These are phyloP conservation scores for Ganoderma lingzhi DNA, from an alignment of 1,284 basidiomycete genomes.

Conservation along the genomic window DNA sequence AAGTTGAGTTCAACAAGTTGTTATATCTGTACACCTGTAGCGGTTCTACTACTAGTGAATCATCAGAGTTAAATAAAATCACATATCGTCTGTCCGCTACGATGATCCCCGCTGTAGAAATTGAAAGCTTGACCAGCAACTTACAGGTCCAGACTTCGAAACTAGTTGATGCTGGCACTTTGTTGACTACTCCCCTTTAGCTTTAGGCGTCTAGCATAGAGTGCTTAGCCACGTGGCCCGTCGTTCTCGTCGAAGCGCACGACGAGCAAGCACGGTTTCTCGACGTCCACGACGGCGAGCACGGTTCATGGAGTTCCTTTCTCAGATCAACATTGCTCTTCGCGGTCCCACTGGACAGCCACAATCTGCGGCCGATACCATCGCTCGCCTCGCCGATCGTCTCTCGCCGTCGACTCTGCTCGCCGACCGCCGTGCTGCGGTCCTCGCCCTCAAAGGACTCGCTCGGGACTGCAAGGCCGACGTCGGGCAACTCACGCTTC, in stretches of 20 bases:
- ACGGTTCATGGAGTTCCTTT: conserved; percentile 80
- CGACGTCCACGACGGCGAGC: conserved; percentile 25
- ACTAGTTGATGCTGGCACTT: too few relatives aligned
- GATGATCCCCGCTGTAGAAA: too few relatives aligned
- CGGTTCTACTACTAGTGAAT: too few relatives aligned
- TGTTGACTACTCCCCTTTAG: too few relatives aligned
- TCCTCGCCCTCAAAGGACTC: conserved; percentile 92
- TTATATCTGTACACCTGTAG: too few relatives aligned
- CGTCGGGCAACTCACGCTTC: conserved; percentile 80
- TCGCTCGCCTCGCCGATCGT: conserved; percentile 87
- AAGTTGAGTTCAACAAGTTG: too few relatives aligned
- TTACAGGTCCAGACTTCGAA: too few relatives aligned
- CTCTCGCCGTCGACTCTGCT: conserved; percentile 87
- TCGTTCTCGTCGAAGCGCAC: background rate
- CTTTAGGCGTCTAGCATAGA: background rate
- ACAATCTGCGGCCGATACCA: conserved; percentile 87
- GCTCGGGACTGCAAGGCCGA: conserved; percentile 91
- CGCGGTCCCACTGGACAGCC: conserved; percentile 79
- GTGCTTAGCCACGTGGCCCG: background rate
- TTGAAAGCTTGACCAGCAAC: too few relatives aligned
- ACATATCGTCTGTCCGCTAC: too few relatives aligned
- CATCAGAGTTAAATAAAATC: too few relatives aligned
- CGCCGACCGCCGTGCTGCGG: conserved; percentile 91
- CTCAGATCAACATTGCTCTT: conserved; percentile 82
- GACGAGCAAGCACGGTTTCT: conserved; percentile 3